Percentiles rank a stretch among this genome's conserved stretches.
These are phyloP conservation scores for Amanita polypyramis DNA, from an alignment of 768 basidiomycete species.

Conservation along the genomic window DNA sequence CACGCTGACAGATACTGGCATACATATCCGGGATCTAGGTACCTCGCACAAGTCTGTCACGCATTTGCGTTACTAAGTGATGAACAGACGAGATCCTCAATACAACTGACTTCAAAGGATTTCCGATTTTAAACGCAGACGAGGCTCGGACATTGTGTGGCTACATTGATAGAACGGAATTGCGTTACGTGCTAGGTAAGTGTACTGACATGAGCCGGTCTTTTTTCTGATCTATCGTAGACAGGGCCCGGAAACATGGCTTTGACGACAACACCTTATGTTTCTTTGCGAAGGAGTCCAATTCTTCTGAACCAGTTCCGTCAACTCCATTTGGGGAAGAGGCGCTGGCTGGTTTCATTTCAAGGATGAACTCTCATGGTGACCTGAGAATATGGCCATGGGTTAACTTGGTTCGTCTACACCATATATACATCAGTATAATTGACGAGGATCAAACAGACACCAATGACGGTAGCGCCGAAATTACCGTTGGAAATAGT, in stretches of 20 bases:
- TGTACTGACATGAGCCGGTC: conserved; percentile 3
- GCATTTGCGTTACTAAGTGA: conserved; percentile 4
- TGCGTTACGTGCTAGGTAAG: conserved; percentile 78
- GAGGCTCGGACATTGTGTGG: conserved; percentile 58
- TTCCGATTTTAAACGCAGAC: conserved; percentile 72
- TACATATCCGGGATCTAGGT: conserved; percentile 77
- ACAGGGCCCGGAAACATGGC: conserved; percentile 59
- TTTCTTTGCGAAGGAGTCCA: conserved; percentile 50
- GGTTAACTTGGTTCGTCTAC: conserved; percentile 76
- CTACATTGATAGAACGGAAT: conserved; percentile 80
- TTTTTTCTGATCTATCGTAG: conserved; percentile 26
- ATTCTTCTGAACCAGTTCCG: conserved; percentile 40
- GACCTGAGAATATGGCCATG: conserved; percentile 74
- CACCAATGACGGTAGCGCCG: conserved; percentile 86
- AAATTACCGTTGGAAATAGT: conserved; percentile 92
- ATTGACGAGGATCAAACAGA: conserved; percentile 36
- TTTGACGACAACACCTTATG: conserved; percentile 59
- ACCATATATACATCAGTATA: not conserved
- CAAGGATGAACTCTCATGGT: conserved; percentile 44
- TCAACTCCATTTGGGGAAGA: conserved; percentile 48
- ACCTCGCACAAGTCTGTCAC: conserved; percentile 17
- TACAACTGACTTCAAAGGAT: conserved; percentile 76
- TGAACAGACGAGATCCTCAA: conserved; percentile 57
- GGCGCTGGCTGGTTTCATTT: conserved; percentile 48
- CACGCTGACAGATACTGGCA: conserved; percentile 62